Evolutionary conservation across 768 basidiomycete genomes (phyloP).

Genomic region (Roridomyces roridus): DNA sequence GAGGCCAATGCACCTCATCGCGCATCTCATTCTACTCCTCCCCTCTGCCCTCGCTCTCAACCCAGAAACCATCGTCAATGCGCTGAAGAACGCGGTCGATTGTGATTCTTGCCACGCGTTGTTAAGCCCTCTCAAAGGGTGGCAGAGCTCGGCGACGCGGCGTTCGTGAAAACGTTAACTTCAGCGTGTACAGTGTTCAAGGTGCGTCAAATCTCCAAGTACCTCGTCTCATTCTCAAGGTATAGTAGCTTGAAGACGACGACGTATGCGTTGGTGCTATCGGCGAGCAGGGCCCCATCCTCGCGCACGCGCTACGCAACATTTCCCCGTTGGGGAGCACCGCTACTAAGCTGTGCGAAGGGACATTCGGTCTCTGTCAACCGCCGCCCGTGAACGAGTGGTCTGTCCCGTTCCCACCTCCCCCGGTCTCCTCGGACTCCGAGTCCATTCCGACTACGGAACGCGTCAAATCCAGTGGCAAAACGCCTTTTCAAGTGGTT

Average conservation of each 20-base stretch:
- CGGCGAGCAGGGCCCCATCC: conserved; percentile 57
- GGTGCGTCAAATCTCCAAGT: conserved; percentile 46
- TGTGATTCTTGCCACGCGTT: conserved; percentile 60
- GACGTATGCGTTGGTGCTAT: conserved; percentile 66
- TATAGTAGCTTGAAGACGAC: conserved; percentile 55
- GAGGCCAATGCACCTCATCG: background rate
- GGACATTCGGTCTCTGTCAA: conserved; percentile 60
- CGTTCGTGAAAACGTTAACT: conserved; percentile 50
- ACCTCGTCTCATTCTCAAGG: too few relatives aligned
- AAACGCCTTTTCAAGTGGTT: conserved; percentile 56
- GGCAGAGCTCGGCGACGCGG: conserved; percentile 53
- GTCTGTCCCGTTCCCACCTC: conserved; percentile 48
- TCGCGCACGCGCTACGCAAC: conserved; percentile 60
- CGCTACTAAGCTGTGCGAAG: conserved; percentile 60
- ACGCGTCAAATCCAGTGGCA: conserved; percentile 42
- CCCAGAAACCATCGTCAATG: conserved; percentile 40
- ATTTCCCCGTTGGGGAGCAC: conserved; percentile 54
- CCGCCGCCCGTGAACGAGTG: conserved; percentile 50
- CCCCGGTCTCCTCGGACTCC: too few relatives aligned
- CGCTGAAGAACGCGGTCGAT: conserved; percentile 50
- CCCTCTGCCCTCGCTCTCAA: background rate
- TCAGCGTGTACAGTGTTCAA: conserved; percentile 50
- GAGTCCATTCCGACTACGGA: conserved; percentile 47
- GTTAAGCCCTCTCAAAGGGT: conserved; percentile 51
- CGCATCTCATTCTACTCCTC: background rate